Evolutionary conservation across 177 flowering plant genomes (phyloP).

Genomic region (Tripterygium wilfordii): DNA sequence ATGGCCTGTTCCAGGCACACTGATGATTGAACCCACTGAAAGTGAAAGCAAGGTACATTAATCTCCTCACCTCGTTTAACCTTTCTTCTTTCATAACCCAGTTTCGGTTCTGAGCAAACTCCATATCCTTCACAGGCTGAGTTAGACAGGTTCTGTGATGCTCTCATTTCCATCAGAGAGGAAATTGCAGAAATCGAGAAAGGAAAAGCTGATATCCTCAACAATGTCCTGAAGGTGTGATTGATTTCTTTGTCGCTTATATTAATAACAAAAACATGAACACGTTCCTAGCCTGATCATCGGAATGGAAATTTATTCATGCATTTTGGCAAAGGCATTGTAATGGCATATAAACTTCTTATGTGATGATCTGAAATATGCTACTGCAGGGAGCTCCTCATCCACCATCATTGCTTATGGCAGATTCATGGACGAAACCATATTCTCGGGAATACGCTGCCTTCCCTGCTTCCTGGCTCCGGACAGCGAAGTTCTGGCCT

Average conservation of each 20-base stretch:
- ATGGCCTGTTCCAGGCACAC: conserved; percentile 99
- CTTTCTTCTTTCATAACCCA: background rate
- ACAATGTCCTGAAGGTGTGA: conserved; percentile 90
- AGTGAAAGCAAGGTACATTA: conserved; percentile 93
- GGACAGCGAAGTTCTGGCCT: conserved; percentile 90
- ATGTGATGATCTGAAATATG: too few species aligned
- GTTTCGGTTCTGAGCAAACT: conserved; percentile 1
- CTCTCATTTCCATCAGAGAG: conserved; percentile 90
- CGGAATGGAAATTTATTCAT: too few species aligned
- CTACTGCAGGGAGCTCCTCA: conserved; percentile 90
- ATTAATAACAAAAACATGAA: background rate
- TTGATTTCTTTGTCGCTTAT: background rate
- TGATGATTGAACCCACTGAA: conserved; percentile 98
- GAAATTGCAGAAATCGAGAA: conserved; percentile 86
- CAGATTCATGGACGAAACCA: conserved; percentile 84
- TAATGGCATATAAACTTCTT: too few species aligned
- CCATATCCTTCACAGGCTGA: conserved; percentile 63
- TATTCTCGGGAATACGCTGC: conserved; percentile 95
- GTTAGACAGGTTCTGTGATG: conserved; percentile 94
- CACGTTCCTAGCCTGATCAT: too few species aligned
- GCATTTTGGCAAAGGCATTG: too few species aligned
- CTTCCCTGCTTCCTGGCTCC: conserved; percentile 94
- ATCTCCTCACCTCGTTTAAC: background rate
- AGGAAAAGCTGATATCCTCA: conserved; percentile 79
- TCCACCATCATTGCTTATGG: conserved; percentile 92